Conservation (phyloP, 2,329 filamentous ascomycete species). For the Colletotrichum ledebouriae region DNA sequence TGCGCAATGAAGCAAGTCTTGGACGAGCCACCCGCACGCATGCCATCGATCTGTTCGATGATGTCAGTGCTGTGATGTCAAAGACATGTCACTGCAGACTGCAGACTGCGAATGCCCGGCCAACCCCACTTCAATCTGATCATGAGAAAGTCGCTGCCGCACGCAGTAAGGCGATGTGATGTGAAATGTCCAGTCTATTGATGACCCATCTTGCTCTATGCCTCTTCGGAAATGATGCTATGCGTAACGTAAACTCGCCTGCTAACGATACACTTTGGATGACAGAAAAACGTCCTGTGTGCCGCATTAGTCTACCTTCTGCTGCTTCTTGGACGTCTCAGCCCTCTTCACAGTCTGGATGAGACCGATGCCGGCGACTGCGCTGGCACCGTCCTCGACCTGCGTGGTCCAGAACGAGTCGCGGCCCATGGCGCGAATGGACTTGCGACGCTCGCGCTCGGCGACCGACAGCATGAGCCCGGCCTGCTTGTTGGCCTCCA, state of each 20-base stretch:
- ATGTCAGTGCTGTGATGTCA: conserved; percentile 41
- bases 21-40: not conserved
- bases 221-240: not conserved
- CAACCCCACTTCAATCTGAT: conserved; percentile 16
- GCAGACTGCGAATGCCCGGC: not conserved
- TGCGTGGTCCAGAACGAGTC: conserved; percentile 60
- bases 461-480: conserved; percentile 51
- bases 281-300: not conserved
- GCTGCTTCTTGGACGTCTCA: conserved; percentile 33
- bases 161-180: not conserved
- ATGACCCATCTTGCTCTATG: not conserved
- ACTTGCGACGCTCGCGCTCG: conserved; percentile 56
- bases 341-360: conserved; percentile 50
- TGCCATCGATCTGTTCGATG: conserved; percentile 2
- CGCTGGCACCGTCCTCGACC: conserved; percentile 55
- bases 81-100: conserved; percentile 20
- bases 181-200: conserved; percentile 7
- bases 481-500: conserved; percentile 55
- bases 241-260: not conserved
- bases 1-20: not conserved
- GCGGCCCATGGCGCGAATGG: conserved; percentile 49
- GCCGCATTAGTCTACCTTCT: conserved; percentile 29
- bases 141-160: no score
- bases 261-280: not conserved
- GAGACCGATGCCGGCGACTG: conserved; percentile 50